Conservation (phyloP, 192 early-diverging fungal species). For the Geranomyces variabilis region DNA sequence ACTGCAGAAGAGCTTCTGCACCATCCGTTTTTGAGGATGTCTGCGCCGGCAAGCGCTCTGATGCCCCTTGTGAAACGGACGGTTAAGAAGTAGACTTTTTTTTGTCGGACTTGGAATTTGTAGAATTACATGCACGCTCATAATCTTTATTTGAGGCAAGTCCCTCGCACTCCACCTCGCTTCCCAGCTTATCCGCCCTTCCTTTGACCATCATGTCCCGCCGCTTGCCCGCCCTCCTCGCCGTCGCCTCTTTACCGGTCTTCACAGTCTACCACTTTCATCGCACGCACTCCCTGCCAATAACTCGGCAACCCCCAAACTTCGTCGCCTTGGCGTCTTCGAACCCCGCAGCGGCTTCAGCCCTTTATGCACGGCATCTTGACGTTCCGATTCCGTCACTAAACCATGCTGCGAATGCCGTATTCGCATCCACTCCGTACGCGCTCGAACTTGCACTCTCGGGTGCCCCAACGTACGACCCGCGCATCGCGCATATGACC, state of each 20-base stretch:
- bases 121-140: too few relatives aligned
- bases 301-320: background rate
- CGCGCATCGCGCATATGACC: background rate
- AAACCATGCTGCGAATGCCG: background rate
- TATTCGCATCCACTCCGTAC: background rate
- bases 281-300: background rate
- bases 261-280: background rate
- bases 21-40: conserved; percentile 86
- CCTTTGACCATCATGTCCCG: background rate
- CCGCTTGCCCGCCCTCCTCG: too few relatives aligned
- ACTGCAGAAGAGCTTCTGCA: conserved; percentile 78
- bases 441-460: background rate
- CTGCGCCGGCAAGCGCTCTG: conserved; percentile 74
- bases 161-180: too few relatives aligned
- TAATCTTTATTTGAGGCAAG: too few relatives aligned
- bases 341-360: background rate
- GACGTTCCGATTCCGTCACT: background rate
- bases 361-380: background rate
- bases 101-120: too few relatives aligned
- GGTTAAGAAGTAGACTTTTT: conserved; percentile 35
- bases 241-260: background rate
- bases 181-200: too few relatives aligned
- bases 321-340: background rate
- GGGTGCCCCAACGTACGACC: background rate
- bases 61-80: conserved; percentile 74